Evolutionary conservation across 306 rosid genomes (phyloP), one percentile per base, ranked within the genome.

Genomic region (peach (Prunus persica)): DNA sequence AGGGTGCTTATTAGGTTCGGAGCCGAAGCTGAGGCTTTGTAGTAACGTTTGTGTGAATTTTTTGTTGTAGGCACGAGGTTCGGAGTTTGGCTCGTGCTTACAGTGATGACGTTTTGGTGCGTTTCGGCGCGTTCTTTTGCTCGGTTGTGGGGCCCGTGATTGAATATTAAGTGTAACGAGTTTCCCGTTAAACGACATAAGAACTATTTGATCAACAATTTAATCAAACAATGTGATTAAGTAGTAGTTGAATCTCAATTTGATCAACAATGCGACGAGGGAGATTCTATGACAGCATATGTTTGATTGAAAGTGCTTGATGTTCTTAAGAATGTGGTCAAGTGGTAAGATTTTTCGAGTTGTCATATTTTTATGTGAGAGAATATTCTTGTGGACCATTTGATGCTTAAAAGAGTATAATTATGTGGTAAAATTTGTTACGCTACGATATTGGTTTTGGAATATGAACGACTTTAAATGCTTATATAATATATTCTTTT

Each of bases 1-100:
- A 13, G 9, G 72, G 5, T 11, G 74, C 49, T 43, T 24, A 4
- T 7, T 24, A 47, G 3, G 60, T 2, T 8, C 14, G 69, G 63
- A 51, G 5, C 81, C 80, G 69, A 41, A 71, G 1, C 81, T 74
- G n/a, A 74, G 85, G 82, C 30, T 74, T 38, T 75, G 60, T 76
- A 15, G 28, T 2, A 9, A 34, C 10, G 15, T 18, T 45, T 18
- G 6, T 0, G n/a, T 11, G 12, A 2, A 11, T 2, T 47, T 25
- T 11, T 0, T 1, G 28, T 25, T 0, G 13, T 6, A 4, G 9
- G 45, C 12, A 1, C 15, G 1, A 25, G 65, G 71, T 51, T 71
- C 11, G 76, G 76, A 24, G 11, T 32, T 22, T 19, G 80, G 32
- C 47, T 50, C 69, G 68, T 25, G 11, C 11, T 16, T 6, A 54